Conservation (phyloP, 768 basidiomycete species). For the Boletus vinaceobasis region DNA sequence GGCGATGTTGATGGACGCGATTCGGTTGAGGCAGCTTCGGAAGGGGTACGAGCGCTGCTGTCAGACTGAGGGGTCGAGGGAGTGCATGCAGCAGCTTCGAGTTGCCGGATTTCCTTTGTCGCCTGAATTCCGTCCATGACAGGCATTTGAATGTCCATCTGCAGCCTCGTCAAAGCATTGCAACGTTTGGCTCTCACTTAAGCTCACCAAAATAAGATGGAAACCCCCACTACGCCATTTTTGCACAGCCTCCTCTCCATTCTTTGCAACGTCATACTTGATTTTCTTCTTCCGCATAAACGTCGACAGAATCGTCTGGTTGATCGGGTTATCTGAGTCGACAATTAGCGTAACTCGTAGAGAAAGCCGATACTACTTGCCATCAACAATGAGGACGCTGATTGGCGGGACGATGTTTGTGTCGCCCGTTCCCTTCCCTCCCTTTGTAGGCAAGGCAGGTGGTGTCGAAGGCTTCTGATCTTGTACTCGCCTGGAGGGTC, state of each 20-base stretch:
- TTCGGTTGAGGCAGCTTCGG: slow-evolving; percentile 48
- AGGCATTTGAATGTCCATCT: slow-evolving; percentile 99
- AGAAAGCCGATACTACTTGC: slow-evolving; percentile 42
- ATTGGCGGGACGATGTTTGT: slow-evolving; percentile 90
- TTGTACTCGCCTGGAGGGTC: slow-evolving; percentile 31
- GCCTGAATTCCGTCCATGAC: slow-evolving; percentile 98
- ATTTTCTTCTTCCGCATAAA: slow-evolving; percentile 97
- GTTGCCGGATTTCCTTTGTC: slow-evolving; percentile 88
- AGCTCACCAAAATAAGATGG: slow-evolving; percentile 88
- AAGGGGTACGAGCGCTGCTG: slow-evolving; percentile 43
- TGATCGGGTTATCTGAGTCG: slow-evolving; percentile 89
- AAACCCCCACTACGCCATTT: slow-evolving; percentile 93
- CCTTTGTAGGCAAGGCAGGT: slow-evolving; percentile 39
- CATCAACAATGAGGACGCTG: slow-evolving; percentile 96
- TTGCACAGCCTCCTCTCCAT: slow-evolving; percentile 92
- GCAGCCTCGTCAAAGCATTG: slow-evolving; percentile 13
- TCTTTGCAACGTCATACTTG: slow-evolving; percentile 90
- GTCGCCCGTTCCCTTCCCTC: slow-evolving; percentile 50
- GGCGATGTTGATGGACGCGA: slow-evolving; percentile 54
- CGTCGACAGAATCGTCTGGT: slow-evolving; percentile 94
- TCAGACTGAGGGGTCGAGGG: slow-evolving; percentile 68
- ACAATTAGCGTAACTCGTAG: slow-evolving; percentile 12
- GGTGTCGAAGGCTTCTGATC: slow-evolving; percentile 28
- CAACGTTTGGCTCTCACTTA: neutral
- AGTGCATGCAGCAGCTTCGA: slow-evolving; percentile 73